Percentiles rank a stretch among this genome's conserved stretches.
Evolutionary conservation across 169 alveolate species (phyloP).

Genomic region (Cryptosporidium sp.): DNA sequence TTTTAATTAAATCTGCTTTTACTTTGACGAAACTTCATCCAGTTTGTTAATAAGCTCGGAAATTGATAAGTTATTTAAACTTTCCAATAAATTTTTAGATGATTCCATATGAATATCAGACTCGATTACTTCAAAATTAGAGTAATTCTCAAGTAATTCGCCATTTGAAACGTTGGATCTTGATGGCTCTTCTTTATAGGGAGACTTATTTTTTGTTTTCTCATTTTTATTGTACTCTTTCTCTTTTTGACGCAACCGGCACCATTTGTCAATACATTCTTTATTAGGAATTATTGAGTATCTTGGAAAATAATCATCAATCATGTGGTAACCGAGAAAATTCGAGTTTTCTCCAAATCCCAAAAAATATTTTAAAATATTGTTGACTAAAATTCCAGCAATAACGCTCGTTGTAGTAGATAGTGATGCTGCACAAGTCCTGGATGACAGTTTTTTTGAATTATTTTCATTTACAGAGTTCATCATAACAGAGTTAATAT

Average conservation of each 20-base stretch:
- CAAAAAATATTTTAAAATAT: constrained; percentile 91
- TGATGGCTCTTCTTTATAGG: constrained; percentile 34
- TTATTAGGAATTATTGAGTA: constrained; percentile 89
- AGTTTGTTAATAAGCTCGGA: constrained; percentile 4
- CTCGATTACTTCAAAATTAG: constrained; percentile 11
- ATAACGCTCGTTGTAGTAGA: constrained; percentile 97
- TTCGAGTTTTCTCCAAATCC: constrained; percentile 91
- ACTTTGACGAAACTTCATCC: background rate
- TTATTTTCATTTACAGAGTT: constrained; percentile 93
- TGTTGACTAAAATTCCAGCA: constrained; percentile 95
- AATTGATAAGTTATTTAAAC: constrained; percentile 3
- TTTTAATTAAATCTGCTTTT: background rate
- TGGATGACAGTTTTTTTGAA: constrained; percentile 89
- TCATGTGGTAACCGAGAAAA: constrained; percentile 91
- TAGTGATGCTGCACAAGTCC: constrained; percentile 95
- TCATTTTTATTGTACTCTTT: constrained; percentile 70
- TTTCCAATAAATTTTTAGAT: background rate
- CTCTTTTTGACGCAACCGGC: constrained; percentile 81
- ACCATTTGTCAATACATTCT: constrained; percentile 90
- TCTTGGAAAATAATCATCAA: constrained; percentile 91
- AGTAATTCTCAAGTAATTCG: background rate
- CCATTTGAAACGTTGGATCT: background rate
- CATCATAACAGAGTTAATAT: constrained; percentile 89
- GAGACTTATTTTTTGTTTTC: constrained; percentile 6
- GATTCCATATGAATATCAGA: constrained; percentile 3